A percentile compares a stretch with the other conserved stretches of the same genome.
Evolutionary conservation across 2,329 filamentous ascomycete species (phyloP).

Genomic region (Fusarium napiforme): DNA sequence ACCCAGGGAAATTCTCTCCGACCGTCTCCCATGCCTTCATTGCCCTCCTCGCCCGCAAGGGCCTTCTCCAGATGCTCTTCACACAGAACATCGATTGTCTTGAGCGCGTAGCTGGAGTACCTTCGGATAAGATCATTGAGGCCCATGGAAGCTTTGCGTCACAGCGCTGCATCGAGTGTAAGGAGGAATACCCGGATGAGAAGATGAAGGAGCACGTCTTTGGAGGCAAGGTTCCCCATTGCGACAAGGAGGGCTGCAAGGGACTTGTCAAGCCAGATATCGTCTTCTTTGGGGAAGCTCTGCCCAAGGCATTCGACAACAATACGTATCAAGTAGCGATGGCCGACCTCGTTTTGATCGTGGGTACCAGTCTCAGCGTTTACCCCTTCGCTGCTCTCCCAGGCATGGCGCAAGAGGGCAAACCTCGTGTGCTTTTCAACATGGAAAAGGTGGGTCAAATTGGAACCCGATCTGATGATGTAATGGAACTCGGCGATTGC

Average conservation of each 20-base stretch:
- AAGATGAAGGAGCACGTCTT: conserved; percentile 78
- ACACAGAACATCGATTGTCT: conserved; percentile 99
- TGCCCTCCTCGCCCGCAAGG: conserved; percentile 81
- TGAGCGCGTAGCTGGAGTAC: conserved; percentile 87
- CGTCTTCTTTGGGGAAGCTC: conserved; percentile 87
- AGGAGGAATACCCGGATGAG: conserved; percentile 74
- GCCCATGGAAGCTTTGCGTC: conserved; percentile 95
- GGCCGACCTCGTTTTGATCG: conserved; percentile 83
- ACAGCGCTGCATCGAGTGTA: conserved; percentile 93
- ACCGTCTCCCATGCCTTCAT: conserved; percentile 94
- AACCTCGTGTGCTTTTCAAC: conserved; percentile 88
- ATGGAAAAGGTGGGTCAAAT: conserved; percentile 83
- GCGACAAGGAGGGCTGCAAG: conserved; percentile 68
- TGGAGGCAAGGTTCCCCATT: conserved; percentile 76
- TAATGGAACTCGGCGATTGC: conserved; percentile 83
- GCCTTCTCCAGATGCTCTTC: conserved; percentile 84
- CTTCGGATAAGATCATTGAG: conserved; percentile 83
- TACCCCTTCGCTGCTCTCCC: conserved; percentile 91
- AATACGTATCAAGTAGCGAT: conserved; percentile 60
- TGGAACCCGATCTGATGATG: conserved; percentile 83
- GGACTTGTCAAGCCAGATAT: conserved; percentile 94
- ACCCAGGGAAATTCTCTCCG: conserved; percentile 88
- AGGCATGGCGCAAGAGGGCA: conserved; percentile 65
- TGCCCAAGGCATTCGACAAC: conserved; percentile 56
- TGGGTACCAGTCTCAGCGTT: conserved; percentile 89